Conservation (phyloP, 2,329 filamentous ascomycete species). For the Ilyonectria mors-panacis region DNA sequence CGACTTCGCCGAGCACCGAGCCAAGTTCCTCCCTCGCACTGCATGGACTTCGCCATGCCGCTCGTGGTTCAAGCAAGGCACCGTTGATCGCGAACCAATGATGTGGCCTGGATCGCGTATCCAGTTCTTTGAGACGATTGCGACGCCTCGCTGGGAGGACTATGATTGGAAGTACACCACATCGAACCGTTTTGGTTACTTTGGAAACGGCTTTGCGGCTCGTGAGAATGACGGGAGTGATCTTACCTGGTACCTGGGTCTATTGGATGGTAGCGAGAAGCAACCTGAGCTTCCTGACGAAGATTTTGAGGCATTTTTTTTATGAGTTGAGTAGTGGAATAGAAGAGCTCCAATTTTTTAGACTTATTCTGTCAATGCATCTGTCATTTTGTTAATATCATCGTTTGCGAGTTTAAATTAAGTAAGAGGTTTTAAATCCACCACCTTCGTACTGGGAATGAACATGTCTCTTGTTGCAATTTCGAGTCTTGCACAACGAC, state of each 20-base stretch:
- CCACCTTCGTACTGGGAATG: too few relatives aligned
- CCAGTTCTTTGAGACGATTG: constrained; percentile 47
- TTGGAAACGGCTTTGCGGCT: constrained; percentile 44
- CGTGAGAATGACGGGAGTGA: constrained; percentile 36
- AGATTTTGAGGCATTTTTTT: constrained; percentile 45
- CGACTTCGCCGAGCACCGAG: constrained; percentile 51
- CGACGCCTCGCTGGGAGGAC: constrained; percentile 47
- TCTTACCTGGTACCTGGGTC: constrained; percentile 38
- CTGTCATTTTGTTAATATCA: too few relatives aligned
- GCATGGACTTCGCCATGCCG: constrained; percentile 46
- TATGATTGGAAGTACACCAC: constrained; percentile 42
- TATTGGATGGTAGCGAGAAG: constrained; percentile 31
- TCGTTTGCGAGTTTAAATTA: too few relatives aligned
- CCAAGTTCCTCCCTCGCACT: constrained; percentile 47
- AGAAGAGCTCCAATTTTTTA: too few relatives aligned
- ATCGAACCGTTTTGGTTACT: constrained; percentile 45
- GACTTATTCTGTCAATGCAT: too few relatives aligned
- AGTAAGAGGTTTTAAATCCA: too few relatives aligned
- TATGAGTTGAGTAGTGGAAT: constrained; percentile 28
- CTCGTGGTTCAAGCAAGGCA: constrained; percentile 49
- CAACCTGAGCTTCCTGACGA: constrained; percentile 43
- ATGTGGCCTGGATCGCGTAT: constrained; percentile 47
- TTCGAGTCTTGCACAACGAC: too few relatives aligned
- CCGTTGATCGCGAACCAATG: constrained; percentile 43
- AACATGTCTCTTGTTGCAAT: too few relatives aligned